Percentiles rank a stretch among this genome's conserved stretches.
phyloP scores from a whole-genome alignment of 169 alveolate species.

The Ichthyophthirius multifiliis region DNA sequence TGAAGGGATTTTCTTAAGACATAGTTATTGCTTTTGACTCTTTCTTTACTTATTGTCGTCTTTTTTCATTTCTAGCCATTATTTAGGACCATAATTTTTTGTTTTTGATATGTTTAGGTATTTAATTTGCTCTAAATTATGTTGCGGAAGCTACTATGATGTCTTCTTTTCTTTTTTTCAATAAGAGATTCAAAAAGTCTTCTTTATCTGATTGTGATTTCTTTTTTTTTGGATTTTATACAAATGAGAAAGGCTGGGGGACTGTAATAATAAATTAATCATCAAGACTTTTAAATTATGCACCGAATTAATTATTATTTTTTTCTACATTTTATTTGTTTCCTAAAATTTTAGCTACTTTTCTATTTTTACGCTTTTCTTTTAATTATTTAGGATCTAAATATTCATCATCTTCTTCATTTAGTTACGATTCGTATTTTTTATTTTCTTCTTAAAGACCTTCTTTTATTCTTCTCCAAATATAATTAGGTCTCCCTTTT shows the following conservation, averaged over 20 bases:
- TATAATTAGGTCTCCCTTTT: not conserved
- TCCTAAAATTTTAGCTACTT: not conserved
- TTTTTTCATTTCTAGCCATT: constrained; percentile 10
- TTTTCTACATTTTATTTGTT: not conserved
- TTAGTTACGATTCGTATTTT: not conserved
- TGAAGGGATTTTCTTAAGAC: constrained; percentile 45
- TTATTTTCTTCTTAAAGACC: not conserved
- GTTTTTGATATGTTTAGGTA: constrained; percentile 16
- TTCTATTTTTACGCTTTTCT: not conserved
- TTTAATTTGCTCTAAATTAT: constrained; percentile 24
- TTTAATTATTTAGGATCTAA: not conserved
- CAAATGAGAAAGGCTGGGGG: constrained; percentile 54
- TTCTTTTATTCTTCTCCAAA: not conserved
- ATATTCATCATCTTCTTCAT: not conserved
- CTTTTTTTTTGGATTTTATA: constrained; percentile 28
- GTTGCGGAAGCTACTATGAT: not conserved
- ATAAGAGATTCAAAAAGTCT: constrained; percentile 45
- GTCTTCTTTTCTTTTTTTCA: constrained; percentile 43
- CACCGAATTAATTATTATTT: constrained; percentile 12
- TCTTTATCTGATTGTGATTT: constrained; percentile 36
- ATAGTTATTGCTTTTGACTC: constrained; percentile 30
- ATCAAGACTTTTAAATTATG: not conserved
- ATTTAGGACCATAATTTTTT: not conserved
- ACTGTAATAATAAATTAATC: constrained; percentile 34
- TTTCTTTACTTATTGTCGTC: constrained; percentile 48